These are phyloP conservation scores for Globisporangium orthogonon DNA, from an alignment of 352 stramenopile species.

Conservation along the genomic window DNA sequence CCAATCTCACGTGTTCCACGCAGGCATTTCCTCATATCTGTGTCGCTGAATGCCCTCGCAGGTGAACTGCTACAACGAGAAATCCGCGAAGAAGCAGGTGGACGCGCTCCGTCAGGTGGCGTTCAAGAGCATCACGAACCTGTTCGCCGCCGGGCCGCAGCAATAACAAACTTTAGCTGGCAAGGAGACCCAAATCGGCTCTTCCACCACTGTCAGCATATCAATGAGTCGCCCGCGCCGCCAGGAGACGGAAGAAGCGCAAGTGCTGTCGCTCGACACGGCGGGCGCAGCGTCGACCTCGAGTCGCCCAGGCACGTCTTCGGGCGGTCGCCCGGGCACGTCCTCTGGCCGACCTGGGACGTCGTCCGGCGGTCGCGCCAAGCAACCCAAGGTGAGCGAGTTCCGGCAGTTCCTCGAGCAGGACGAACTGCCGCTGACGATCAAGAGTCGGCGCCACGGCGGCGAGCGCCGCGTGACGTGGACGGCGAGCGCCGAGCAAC, in stretches of 20 bases:
- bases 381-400: constrained; percentile 52
- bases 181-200: no score
- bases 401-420: constrained; percentile 70
- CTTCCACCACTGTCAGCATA: constrained; percentile 1
- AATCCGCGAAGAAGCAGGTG: constrained; percentile 64
- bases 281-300: neutral
- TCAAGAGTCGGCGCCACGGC: constrained; percentile 34
- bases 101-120: constrained; percentile 53
- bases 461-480: constrained; percentile 46
- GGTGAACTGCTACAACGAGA: constrained; percentile 67
- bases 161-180: no score
- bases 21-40: no score
- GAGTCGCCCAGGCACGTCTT: neutral
- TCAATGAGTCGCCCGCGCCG: constrained; percentile 5
- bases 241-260: constrained; percentile 16
- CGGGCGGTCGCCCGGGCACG: neutral
- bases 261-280: constrained; percentile 51
- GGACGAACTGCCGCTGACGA: constrained; percentile 52
- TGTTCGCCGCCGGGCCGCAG: constrained; percentile 21
- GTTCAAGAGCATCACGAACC: constrained; percentile 51
- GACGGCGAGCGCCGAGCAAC: constrained; percentile 45
- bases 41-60: constrained; percentile 10
- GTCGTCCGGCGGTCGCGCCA: constrained; percentile 20
- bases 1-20: no score
- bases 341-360: constrained; percentile 3